Base-by-base conservation (phyloP, 495 filamentous ascomycete genomes). In the Aspergillus indologenus region DNA sequence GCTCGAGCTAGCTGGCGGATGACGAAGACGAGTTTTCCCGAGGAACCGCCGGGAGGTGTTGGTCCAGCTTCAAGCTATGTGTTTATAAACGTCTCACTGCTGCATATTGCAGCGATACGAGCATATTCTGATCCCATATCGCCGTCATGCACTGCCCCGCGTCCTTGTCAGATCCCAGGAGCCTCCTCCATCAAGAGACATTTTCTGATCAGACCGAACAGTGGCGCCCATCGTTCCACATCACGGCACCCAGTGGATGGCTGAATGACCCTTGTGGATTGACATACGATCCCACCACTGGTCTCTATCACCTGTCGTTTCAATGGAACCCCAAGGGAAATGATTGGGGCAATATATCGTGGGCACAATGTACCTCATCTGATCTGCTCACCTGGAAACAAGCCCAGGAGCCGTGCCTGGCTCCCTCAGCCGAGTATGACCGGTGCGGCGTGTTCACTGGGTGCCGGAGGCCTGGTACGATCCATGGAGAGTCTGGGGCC, bases 261-360 rank as follows among this genome's bases (percentile, higher is more conserved):
- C 69, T 83, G 71, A 84, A 85, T 57, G 83, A 85, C 31, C 83
- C 83, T 5, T 83, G 81, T 54, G 81, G 77, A 9, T 65, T 79
- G 19, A 76, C 80, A 54, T 85, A 83, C 50, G 81, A 85, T 59
- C 79, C 79, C 15, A 59, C 59, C 18, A 77, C 73, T 6, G 64
- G 68, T 12, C 52, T 65, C 8, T 77, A 79, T 53, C 77, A 81
- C 45, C 29, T 78, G 8, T 72, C 68, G 47, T 79, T 75, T 60
- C 78, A 81, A 67, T 81, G 75, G 71, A 81, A 81, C 51, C 77
- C 78, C 0, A 66, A 67, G 17, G 73, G 60, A 5, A 77, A 76
- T 40, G 68, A 71, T 31, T 81, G 78, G 77, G 77, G 76, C 20
- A 70, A 77, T 46, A 75, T 80, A 17, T 73, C 72, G 42, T 80